Conservation (phyloP, 441 rosid species). For the Gossypium gossypioides region DNA sequence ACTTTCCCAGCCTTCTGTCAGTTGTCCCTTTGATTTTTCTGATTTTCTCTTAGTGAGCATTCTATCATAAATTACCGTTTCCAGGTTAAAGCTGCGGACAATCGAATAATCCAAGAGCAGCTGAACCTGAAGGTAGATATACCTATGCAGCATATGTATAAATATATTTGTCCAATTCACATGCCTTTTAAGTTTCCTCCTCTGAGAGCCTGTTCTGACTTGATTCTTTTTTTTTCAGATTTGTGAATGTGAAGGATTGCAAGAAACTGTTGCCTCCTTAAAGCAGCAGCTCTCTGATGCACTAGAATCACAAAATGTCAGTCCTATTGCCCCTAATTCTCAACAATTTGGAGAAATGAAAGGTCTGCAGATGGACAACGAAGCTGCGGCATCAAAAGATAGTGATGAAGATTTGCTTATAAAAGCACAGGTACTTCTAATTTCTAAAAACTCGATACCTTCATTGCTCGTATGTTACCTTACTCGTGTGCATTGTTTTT, state of each 20-base stretch:
- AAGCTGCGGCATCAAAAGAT: slow-evolving; percentile 25
- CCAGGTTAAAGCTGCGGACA: slow-evolving; percentile 90
- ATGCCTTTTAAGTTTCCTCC: not conserved
- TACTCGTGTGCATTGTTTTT: not conserved
- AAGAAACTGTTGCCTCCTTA: slow-evolving; percentile 56
- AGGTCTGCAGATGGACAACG: slow-evolving; percentile 29
- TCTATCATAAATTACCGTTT: slow-evolving; percentile 13
- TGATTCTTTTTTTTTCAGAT: slow-evolving; percentile 37
- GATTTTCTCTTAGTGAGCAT: slow-evolving; percentile 11
- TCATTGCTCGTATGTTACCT: not conserved
- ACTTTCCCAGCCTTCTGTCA: not conserved
- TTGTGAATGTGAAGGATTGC: slow-evolving; percentile 61
- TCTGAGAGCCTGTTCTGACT: slow-evolving; percentile 21
- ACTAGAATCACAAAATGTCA: slow-evolving; percentile 35
- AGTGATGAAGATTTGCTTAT: slow-evolving; percentile 28
- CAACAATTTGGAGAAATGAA: slow-evolving; percentile 32
- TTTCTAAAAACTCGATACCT: slow-evolving; percentile 1
- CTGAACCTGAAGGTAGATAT: slow-evolving; percentile 67
- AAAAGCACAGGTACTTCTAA: slow-evolving; percentile 46
- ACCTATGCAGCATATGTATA: not conserved
- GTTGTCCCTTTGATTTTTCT: slow-evolving; percentile 3
- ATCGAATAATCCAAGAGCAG: slow-evolving; percentile 88
- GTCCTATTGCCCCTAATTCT: slow-evolving; percentile 29
- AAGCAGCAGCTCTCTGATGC: slow-evolving; percentile 74
- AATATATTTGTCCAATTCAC: not conserved